Evolutionary conservation across 2,329 filamentous ascomycete genomes (phyloP).

Genomic region (Zasmidium citrigriseum): DNA sequence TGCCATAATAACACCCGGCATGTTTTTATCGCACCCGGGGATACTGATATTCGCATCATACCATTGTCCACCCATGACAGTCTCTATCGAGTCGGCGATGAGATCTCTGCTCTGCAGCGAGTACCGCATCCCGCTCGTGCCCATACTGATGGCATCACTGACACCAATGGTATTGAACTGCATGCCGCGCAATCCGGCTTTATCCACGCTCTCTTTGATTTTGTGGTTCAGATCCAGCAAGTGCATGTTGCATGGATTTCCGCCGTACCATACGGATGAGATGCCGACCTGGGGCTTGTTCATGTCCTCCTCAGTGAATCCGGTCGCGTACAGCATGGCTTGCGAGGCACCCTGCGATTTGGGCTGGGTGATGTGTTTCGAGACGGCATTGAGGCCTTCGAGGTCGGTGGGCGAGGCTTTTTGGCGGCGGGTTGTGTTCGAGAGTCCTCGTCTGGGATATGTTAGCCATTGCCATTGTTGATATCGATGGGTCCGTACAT

Average conservation of each 20-base stretch:
- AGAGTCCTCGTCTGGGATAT: constrained; percentile 21
- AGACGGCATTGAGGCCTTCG: constrained; percentile 74
- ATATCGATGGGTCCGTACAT: constrained; percentile 18
- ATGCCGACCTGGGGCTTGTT: constrained; percentile 97
- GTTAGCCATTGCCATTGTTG: constrained; percentile 4
- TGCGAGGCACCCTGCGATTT: constrained; percentile 98
- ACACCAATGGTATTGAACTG: constrained; percentile 99
- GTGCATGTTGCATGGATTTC: constrained; percentile 99
- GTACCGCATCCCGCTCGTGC: constrained; percentile 94
- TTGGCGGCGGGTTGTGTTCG: constrained; percentile 20
- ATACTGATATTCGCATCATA: constrained; percentile 97
- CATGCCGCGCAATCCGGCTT: constrained; percentile 81
- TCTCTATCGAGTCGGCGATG: constrained; percentile 98
- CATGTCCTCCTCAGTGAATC: constrained; percentile 82
- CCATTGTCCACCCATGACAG: constrained; percentile 98
- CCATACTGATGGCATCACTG: constrained; percentile 97
- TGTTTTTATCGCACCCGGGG: constrained; percentile 99
- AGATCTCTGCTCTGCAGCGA: constrained; percentile 80
- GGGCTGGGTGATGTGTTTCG: constrained; percentile 84
- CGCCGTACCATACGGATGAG: constrained; percentile 96
- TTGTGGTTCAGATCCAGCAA: constrained; percentile 82
- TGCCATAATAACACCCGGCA: constrained; percentile 74
- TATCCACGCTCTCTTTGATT: constrained; percentile 70
- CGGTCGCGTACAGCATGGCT: constrained; percentile 97
- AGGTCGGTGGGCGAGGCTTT: constrained; percentile 25